Conservation (phyloP, 441 rosid species). For the Euphorbia schlechtendalii region DNA sequence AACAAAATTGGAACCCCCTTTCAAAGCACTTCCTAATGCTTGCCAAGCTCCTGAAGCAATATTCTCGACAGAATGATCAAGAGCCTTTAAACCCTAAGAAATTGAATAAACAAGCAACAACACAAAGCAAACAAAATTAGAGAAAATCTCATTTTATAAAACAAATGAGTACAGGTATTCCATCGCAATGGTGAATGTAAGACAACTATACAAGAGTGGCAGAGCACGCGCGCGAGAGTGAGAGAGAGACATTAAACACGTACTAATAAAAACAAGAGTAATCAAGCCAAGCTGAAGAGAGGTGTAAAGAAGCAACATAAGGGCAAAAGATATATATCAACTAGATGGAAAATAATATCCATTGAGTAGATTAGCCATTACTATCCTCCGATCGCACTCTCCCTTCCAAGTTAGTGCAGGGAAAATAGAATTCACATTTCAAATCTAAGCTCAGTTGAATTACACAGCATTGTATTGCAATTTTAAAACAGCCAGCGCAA, state of each 20-base stretch:
- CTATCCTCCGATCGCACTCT: no score
- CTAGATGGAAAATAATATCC: background rate
- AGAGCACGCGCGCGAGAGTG: background rate
- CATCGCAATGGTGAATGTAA: background rate
- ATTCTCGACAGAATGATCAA: constrained; percentile 86
- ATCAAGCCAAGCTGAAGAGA: constrained; percentile 6
- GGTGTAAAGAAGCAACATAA: constrained; percentile 12
- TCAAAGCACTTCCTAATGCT: constrained; percentile 74
- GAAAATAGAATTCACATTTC: no score
- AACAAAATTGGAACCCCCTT: constrained; percentile 62
- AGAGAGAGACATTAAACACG: background rate
- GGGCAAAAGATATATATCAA: background rate
- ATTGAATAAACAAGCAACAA: background rate
- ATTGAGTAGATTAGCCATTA: no score
- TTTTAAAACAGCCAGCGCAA: constrained; percentile 1
- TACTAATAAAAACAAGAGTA: constrained; percentile 5
- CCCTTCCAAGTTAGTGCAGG: no score
- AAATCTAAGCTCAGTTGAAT: background rate
- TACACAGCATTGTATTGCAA: background rate
- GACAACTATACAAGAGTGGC: background rate
- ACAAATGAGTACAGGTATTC: background rate
- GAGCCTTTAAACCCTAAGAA: constrained; percentile 63
- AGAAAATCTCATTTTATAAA: background rate
- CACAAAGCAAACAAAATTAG: background rate
- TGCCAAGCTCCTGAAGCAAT: constrained; percentile 96